These are phyloP conservation scores for Suhomyces pyralidae DNA, from an alignment of 805 yeast genomes.

Conservation along the genomic window DNA sequence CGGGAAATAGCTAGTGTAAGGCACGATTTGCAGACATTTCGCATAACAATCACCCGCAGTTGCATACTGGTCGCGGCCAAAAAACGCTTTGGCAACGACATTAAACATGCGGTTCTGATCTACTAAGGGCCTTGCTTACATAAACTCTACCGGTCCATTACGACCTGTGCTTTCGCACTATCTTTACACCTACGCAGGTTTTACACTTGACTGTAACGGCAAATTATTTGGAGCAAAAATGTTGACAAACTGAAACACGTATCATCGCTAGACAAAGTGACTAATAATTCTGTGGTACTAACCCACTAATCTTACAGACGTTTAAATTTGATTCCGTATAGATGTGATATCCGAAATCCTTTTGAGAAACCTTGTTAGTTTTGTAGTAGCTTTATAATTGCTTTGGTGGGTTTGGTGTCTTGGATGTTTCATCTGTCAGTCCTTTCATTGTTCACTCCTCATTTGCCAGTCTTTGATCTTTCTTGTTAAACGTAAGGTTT, in stretches of 20 bases:
- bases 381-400: not conserved
- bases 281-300: not conserved
- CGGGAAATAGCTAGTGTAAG: not conserved
- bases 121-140: too few species aligned
- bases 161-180: not conserved
- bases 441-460: not conserved
- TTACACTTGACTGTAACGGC: not conserved
- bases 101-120: not conserved
- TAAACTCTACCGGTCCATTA: not conserved
- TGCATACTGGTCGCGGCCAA: not conserved
- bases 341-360: not conserved
- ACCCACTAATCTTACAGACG: too few species aligned
- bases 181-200: not conserved
- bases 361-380: not conserved
- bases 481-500: conserved; percentile 4
- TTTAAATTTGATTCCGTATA: too few species aligned
- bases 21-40: too few species aligned
- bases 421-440: not conserved
- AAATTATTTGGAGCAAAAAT: not conserved
- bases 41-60: not conserved
- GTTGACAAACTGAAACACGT: not conserved
- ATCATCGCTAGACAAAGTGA: not conserved
- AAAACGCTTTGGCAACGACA: not conserved
- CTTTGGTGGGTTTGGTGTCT: not conserved
- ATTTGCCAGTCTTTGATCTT: not conserved